Conservation (phyloP, 305 asterid genomes). For the Fraxinus latifolia region DNA sequence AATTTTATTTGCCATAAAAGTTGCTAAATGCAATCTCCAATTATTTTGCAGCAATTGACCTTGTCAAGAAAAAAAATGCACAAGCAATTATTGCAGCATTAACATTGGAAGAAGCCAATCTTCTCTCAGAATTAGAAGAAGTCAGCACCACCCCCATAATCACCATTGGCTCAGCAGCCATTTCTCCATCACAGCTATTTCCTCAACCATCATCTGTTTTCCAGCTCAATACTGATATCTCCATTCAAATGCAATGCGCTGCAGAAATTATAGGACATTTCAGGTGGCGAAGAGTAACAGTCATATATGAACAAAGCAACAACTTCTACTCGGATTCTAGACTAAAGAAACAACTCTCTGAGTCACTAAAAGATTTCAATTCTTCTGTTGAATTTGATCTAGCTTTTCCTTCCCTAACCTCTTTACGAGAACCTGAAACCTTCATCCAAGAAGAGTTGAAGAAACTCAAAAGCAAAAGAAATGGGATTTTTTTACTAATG, state of each 20-base stretch:
- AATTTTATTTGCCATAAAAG: not conserved
- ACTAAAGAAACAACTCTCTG: slow-evolving; percentile 39
- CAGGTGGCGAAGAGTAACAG: slow-evolving; percentile 49
- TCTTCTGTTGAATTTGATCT: slow-evolving; percentile 36
- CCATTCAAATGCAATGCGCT: slow-evolving; percentile 37
- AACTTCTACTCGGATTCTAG: slow-evolving; percentile 28
- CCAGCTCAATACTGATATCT: slow-evolving; percentile 34
- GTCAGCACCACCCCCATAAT: slow-evolving; percentile 35
- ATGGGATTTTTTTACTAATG: slow-evolving; percentile 37
- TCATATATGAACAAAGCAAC: slow-evolving; percentile 35
- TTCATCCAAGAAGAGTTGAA: slow-evolving; percentile 32
- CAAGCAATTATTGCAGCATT: slow-evolving; percentile 44
- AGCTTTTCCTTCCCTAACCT: slow-evolving; percentile 34
- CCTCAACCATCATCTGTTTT: slow-evolving; percentile 24
- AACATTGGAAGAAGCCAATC: slow-evolving; percentile 43
- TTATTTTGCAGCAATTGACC: slow-evolving; percentile 38
- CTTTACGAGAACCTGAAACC: slow-evolving; percentile 22
- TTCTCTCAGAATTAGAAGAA: slow-evolving; percentile 34
- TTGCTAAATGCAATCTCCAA: not conserved
- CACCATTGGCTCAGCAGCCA: slow-evolving; percentile 34
- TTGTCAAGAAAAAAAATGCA: slow-evolving; percentile 33
- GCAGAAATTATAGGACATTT: slow-evolving; percentile 50
- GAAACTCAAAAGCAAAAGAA: slow-evolving; percentile 30
- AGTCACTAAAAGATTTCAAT: slow-evolving; percentile 33
- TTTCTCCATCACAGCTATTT: slow-evolving; percentile 19